A percentile compares a stretch with the other conserved stretches of the same genome.
phyloP scores from a whole-genome alignment of 140 eudicot genomes.

The Oenanthe javanica region DNA sequence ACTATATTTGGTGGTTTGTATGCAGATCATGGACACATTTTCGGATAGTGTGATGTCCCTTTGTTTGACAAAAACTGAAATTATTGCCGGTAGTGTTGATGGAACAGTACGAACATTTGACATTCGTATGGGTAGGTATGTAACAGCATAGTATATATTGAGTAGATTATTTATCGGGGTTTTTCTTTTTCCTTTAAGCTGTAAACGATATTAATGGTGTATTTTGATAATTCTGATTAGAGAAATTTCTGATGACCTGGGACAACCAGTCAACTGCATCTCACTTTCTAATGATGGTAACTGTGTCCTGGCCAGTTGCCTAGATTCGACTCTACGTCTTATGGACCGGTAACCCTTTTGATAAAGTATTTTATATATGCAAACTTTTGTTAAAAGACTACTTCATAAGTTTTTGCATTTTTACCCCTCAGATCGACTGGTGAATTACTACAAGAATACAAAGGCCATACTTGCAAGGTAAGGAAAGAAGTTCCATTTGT shows the following conservation, averaged over 20 bases:
- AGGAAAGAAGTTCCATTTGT: constrained; percentile 7
- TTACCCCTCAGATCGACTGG: constrained; percentile 63
- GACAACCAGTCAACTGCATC: constrained; percentile 92
- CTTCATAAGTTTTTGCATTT: background rate
- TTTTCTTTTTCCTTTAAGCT: background rate
- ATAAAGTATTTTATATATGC: background rate
- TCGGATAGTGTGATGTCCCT: constrained; percentile 93
- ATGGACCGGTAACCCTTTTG: constrained; percentile 55
- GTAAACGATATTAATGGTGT: background rate
- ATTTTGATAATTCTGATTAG: constrained; percentile 28
- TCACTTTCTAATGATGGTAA: constrained; percentile 87
- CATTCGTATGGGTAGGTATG: constrained; percentile 93
- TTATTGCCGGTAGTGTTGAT: constrained; percentile 99
- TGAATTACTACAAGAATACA: constrained; percentile 90
- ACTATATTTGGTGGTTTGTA: constrained; percentile 7
- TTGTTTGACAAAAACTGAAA: constrained; percentile 75
- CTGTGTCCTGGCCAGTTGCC: constrained; percentile 88
- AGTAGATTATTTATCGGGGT: background rate
- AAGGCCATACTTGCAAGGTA: constrained; percentile 96
- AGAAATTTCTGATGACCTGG: constrained; percentile 82
- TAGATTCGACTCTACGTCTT: constrained; percentile 90
- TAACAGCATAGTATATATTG: background rate
- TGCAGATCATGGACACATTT: constrained; percentile 81
- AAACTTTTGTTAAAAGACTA: background rate
- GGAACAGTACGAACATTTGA: constrained; percentile 98